Conservation (phyloP, 2,329 filamentous ascomycete genomes). For the Colletotrichum neosansevieriae region DNA sequence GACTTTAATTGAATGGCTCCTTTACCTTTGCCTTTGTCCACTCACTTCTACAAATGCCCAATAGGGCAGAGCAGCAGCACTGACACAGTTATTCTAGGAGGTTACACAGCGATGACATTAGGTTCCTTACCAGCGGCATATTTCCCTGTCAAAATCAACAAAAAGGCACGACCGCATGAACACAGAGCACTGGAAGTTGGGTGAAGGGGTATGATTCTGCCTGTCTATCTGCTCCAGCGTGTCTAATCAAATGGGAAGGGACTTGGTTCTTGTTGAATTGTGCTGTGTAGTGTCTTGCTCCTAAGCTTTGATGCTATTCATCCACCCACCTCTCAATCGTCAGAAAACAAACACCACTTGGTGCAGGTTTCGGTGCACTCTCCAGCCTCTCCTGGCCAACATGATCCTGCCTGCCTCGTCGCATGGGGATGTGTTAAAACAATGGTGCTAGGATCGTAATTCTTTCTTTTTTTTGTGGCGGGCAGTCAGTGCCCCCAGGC, state of each 20-base stretch:
- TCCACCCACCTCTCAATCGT: constrained; percentile 29
- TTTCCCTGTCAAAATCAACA: background rate
- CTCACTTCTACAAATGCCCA: background rate
- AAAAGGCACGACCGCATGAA: background rate
- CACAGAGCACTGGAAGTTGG: background rate
- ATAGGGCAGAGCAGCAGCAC: constrained; percentile 3
- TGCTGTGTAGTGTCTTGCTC: constrained; percentile 39
- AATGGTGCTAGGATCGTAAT: constrained; percentile 36
- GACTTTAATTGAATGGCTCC: constrained; percentile 37
- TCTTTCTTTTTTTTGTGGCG: constrained; percentile 9
- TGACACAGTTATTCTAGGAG: background rate
- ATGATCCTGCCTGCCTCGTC: constrained; percentile 30
- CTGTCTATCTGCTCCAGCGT: constrained; percentile 25
- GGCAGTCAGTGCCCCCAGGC: background rate
- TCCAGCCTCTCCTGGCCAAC: constrained; percentile 29
- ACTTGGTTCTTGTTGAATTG: constrained; percentile 32
- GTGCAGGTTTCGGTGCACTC: constrained; percentile 40
- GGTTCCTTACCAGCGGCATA: background rate
- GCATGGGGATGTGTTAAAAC: constrained; percentile 27
- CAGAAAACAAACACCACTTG: constrained; percentile 39
- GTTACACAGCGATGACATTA: background rate
- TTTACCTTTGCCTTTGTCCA: background rate
- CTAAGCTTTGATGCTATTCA: constrained; percentile 40
- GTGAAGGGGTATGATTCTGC: constrained; percentile 27
- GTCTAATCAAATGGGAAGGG: constrained; percentile 34